Percentiles rank a stretch among this genome's conserved stretches.
These are phyloP conservation scores for Geoglossum cookeanum DNA, from an alignment of 2,329 filamentous ascomycete genomes.

Conservation along the genomic window DNA sequence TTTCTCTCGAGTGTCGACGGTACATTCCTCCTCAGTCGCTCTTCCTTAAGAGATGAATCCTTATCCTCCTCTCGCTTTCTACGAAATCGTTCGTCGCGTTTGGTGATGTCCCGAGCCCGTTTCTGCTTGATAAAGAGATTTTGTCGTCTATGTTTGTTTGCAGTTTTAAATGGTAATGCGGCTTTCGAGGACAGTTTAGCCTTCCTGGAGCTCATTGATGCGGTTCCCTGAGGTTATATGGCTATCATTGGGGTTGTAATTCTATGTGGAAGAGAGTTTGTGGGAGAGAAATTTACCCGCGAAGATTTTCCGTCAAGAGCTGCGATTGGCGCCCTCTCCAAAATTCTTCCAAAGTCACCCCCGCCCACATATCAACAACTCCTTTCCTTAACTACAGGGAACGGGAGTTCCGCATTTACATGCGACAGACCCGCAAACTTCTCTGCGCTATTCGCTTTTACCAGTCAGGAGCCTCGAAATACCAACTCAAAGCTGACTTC, in stretches of 20 bases:
- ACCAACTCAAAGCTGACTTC: neutral
- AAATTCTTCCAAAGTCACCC: neutral
- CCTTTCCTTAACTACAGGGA: neutral
- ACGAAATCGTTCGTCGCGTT: constrained; percentile 56
- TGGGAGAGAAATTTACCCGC: neutral
- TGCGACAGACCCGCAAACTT: constrained; percentile 23
- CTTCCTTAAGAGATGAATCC: constrained; percentile 55
- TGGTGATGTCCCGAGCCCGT: constrained; percentile 51
- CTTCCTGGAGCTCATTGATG: constrained; percentile 31
- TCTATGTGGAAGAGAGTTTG: neutral
- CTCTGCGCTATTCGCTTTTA: constrained; percentile 17
- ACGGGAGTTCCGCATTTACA: constrained; percentile 11
- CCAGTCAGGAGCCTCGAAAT: neutral
- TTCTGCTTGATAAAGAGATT: constrained; percentile 66
- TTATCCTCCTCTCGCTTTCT: constrained; percentile 72
- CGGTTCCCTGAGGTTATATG: neutral
- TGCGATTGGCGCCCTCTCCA: neutral
- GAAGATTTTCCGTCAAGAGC: neutral
- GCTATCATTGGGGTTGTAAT: neutral
- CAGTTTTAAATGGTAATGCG: constrained; percentile 33
- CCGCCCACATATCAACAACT: neutral
- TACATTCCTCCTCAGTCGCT: constrained; percentile 58
- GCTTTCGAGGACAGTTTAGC: constrained; percentile 25
- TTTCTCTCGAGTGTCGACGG: constrained; percentile 71
- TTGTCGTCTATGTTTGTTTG: constrained; percentile 66